Conservation (phyloP, 768 basidiomycete genomes). For the Plicaturopsis crispa region DNA sequence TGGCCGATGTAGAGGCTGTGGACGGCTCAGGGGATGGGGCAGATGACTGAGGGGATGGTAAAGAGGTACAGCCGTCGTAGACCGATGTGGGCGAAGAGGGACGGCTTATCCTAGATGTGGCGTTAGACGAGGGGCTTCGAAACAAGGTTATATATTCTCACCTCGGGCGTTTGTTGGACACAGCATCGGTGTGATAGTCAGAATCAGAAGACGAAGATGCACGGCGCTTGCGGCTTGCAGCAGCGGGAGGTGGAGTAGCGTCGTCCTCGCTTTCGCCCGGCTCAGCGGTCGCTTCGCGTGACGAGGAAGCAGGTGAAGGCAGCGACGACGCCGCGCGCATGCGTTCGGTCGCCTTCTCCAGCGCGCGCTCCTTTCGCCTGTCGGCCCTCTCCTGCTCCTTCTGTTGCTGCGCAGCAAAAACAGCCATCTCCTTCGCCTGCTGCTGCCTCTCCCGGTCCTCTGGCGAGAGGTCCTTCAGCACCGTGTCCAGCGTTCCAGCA, state of each 20-base stretch:
- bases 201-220: background rate
- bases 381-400: slow-evolving; percentile 2
- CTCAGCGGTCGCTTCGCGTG: slow-evolving; percentile 9
- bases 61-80: slow-evolving; percentile 10
- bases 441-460: slow-evolving; percentile 9
- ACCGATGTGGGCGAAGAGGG: slow-evolving; percentile 8
- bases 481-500: slow-evolving; percentile 18
- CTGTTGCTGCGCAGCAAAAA: no score
- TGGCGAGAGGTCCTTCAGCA: slow-evolving; percentile 21
- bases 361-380: background rate
- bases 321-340: slow-evolving; percentile 3
- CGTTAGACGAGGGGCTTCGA: no score
- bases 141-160: no score
- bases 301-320: slow-evolving; percentile 12
- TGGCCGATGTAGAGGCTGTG: no score
- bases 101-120: background rate
- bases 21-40: no score
- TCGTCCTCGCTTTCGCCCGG: slow-evolving; percentile 10
- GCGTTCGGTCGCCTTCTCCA: no score
- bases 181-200: no score
- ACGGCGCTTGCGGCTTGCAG: slow-evolving; percentile 16
- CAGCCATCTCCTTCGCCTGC: slow-evolving; percentile 8
- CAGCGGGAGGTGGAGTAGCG: slow-evolving; percentile 4
- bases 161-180: no score
- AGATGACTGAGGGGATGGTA: no score